Evolutionary conservation across 2,329 filamentous ascomycete genomes (phyloP), one percentile per base, ranked within the genome.

Genomic region (Paraphoma sp.): DNA sequence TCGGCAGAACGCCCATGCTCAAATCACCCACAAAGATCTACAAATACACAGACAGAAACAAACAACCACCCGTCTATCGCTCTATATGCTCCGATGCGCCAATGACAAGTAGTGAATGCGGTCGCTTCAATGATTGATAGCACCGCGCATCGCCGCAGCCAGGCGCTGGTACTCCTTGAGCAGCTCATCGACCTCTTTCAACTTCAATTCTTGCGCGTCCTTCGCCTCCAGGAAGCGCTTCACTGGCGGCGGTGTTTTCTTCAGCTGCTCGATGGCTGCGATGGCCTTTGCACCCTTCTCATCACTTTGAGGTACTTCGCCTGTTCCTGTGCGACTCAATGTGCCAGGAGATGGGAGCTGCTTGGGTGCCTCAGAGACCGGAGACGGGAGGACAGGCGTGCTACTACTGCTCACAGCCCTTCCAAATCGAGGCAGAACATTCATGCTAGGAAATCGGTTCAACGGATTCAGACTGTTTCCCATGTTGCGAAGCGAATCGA

Each of bases 391-490:
- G 14, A 78, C 54, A 18, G 80, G 76, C 23, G 83, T 78, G 9
- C 76, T 74, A 36, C 44, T 65, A 45, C 64, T 73, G 44, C 68
- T 82, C 8, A 81, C 76, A 17, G 80, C 76, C 50, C 89, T 82
- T 1, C 91, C 90, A 67, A 96, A 94, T 0, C 88, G 88, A 53
- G 90, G 87, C 64, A 96, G 89, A 71, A 88, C 84, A 53, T 85
- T 85, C 72, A 95, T 92, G 33, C 87, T 84, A 8, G 89, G 87
- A 49, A 96, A 85, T 49, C 92, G 86, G 44, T 88, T 91, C 73
- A 96, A 88, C 3, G 92, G 92, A 68, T 96, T 96, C 33, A 96
- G 81, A 0, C 89, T 89, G 73, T 85, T 95, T 38, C 92, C 89
- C 57, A 96, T 83, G 72, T 86, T 94, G 52, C 91, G 87, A 81